phyloP scores from a whole-genome alignment of 1,284 basidiomycete genomes.

The Apiotrichum laibachii region DNA sequence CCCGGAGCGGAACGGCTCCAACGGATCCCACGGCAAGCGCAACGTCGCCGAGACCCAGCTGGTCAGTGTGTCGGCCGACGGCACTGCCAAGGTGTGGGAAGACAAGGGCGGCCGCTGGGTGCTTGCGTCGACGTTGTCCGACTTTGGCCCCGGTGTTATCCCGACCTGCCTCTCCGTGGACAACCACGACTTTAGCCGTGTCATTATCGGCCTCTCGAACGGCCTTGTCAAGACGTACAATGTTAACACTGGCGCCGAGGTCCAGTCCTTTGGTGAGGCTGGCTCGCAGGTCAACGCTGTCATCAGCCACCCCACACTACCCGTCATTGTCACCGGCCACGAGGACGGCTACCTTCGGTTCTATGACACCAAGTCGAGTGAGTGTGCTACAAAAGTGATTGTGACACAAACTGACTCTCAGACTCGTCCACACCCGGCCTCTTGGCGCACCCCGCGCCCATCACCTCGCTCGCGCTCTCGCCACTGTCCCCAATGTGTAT shows the following conservation, averaged over 20 bases:
- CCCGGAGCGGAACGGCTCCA: slow-evolving; percentile 1
- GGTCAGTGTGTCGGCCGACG: slow-evolving; percentile 86
- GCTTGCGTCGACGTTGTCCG: slow-evolving; percentile 29
- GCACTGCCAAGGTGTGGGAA: slow-evolving; percentile 89
- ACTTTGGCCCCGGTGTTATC: slow-evolving; percentile 49
- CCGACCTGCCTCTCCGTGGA: slow-evolving; percentile 66
- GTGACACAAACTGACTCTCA: slow-evolving; percentile 1
- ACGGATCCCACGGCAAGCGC: slow-evolving; percentile 6
- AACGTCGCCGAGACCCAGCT: slow-evolving; percentile 57
- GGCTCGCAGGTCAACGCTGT: slow-evolving; percentile 84
- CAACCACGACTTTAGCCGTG: slow-evolving; percentile 49
- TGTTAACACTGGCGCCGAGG: slow-evolving; percentile 77
- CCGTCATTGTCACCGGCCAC: slow-evolving; percentile 81
- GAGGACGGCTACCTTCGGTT: slow-evolving; percentile 92
- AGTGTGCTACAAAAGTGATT: slow-evolving; percentile 29
- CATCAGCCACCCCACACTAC: slow-evolving; percentile 85
- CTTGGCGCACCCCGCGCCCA: slow-evolving; percentile 83
- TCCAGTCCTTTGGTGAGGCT: slow-evolving; percentile 58
- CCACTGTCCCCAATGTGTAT: slow-evolving; percentile 66
- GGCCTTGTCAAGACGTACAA: slow-evolving; percentile 87
- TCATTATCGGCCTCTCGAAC: slow-evolving; percentile 80
- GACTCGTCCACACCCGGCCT: slow-evolving; percentile 81
- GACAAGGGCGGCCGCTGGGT: slow-evolving; percentile 21
- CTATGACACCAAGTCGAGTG: slow-evolving; percentile 70
- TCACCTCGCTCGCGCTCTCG: slow-evolving; percentile 86